phyloP scores from a whole-genome alignment of 75 land plant species.

The Picea glauca region DNA sequence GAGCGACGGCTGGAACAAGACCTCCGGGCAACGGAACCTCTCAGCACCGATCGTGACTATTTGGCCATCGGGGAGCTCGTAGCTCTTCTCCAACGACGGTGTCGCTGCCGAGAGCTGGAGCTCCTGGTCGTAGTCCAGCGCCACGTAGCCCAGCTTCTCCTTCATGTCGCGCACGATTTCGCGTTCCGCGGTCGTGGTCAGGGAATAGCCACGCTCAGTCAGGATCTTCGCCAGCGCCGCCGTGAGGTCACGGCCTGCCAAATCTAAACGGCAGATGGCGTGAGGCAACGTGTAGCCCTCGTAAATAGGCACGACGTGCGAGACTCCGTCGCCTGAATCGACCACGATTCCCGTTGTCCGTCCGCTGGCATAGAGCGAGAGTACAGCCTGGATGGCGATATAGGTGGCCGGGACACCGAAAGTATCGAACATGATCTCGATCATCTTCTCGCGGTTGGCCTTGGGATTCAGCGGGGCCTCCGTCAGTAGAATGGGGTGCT shows the following conservation, averaged over 20 bases:
- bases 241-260: slow-evolving; percentile 42
- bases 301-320: slow-evolving; percentile 41
- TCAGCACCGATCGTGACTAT: slow-evolving; percentile 42
- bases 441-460: slow-evolving; percentile 43
- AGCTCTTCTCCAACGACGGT: slow-evolving; percentile 34
- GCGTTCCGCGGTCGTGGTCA: slow-evolving; percentile 43
- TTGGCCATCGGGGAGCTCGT: slow-evolving; percentile 40
- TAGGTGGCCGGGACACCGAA: slow-evolving; percentile 25
- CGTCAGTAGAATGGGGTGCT: slow-evolving; percentile 37
- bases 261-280: slow-evolving; percentile 30
- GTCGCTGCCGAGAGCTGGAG: slow-evolving; percentile 24
- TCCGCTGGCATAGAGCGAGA: slow-evolving; percentile 55
- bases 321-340: slow-evolving; percentile 45
- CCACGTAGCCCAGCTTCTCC: slow-evolving; percentile 41
- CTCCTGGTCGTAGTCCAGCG: slow-evolving; percentile 46
- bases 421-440: slow-evolving; percentile 27
- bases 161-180: slow-evolving; percentile 40
- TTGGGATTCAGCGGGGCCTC: slow-evolving; percentile 41
- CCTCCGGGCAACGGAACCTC: slow-evolving; percentile 41
- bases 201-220: slow-evolving; percentile 40
- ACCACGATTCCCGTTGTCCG: slow-evolving; percentile 51
- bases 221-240: slow-evolving; percentile 34
- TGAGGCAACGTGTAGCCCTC: slow-evolving; percentile 27
- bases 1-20: slow-evolving; percentile 34
- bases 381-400: slow-evolving; percentile 38